A percentile compares a stretch with the other conserved stretches of the same genome.
Evolutionary conservation across 768 basidiomycete genomes (phyloP).

Genomic region (Termitomyces sp.): DNA sequence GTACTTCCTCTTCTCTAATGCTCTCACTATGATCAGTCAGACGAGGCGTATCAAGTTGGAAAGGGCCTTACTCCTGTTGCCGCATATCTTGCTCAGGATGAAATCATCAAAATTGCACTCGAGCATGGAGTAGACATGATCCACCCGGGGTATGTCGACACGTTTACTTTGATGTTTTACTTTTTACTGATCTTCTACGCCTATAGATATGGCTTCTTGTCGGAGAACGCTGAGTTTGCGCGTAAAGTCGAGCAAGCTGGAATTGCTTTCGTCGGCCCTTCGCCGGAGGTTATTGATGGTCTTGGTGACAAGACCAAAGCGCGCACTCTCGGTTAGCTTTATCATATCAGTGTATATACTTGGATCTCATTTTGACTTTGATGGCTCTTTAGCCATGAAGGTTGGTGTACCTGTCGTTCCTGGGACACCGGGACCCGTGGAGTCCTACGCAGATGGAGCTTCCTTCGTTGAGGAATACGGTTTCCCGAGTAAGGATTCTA

Average conservation of each 20-base stretch:
- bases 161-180: neutral
- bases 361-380: neutral
- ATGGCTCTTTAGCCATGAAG: slow-evolving; percentile 60
- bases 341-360: neutral
- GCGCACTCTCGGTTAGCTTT: slow-evolving; percentile 64
- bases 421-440: slow-evolving; percentile 95
- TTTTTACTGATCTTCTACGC: neutral
- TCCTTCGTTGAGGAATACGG: slow-evolving; percentile 94
- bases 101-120: slow-evolving; percentile 93
- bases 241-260: slow-evolving; percentile 97
- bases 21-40: slow-evolving; percentile 52
- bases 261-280: slow-evolving; percentile 92
- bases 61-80: slow-evolving; percentile 94
- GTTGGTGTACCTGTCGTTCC: slow-evolving; percentile 95
- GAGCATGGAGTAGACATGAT: slow-evolving; percentile 99
- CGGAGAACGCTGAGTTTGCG: slow-evolving; percentile 97
- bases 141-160: slow-evolving; percentile 76
- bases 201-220: slow-evolving; percentile 89
- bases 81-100: slow-evolving; percentile 96
- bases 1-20: slow-evolving; percentile 23
- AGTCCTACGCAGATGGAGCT: slow-evolving; percentile 68
- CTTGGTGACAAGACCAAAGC: slow-evolving; percentile 99
- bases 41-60: slow-evolving; percentile 98
- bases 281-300: slow-evolving; percentile 94
- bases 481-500: slow-evolving; percentile 62